Evolutionary conservation across 1,284 basidiomycete species (phyloP), one percentile per base, ranked within the genome.

Genomic region (Heterobasidion irregulare): DNA sequence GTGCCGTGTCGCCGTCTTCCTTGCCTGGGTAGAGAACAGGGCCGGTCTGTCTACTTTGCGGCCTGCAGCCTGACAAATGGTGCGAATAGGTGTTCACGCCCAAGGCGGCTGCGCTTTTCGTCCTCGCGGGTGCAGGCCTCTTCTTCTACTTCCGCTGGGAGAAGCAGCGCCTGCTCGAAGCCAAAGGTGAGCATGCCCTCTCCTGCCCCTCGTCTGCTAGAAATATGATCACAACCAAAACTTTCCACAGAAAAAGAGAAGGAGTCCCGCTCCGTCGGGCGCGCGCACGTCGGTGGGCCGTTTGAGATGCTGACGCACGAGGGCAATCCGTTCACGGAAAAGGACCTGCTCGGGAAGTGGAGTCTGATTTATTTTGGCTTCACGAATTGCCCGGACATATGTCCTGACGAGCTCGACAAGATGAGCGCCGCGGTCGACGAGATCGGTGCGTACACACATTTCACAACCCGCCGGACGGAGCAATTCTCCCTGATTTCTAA

Each of bases 361-460:
- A 90, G 80, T 43, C 74, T 99, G 60, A 86, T 99, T 55, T 99
- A 99, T 74, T 98, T 98, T 71, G 94, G 94, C 12, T 97, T 97
- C 74, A 94, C 94, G 35, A 94, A 97, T 71, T 97, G 94, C 69
- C 97, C 96, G 3, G 97, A 99, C 71, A 98, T 99, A 58, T 99
- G 96, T 69, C 96, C 96, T 1, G 93, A 97, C 59, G 96, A 99
- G 72, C 78, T 99, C 35, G 96, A 99, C 77, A 99, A 99, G 76
- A 88, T 98, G 79, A 85, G 88, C 18, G 78, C 74, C 1, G 87
- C 95, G n/a, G 80, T 98, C 36, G 77, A 89, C 45, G 73, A 77
- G 49, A 76, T 93, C 57, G 86, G 92, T 88, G 62, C 61, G 87
- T 72, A 18, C 26, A 32, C 18, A 26, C 32, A 38, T 34, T 35